These are phyloP conservation scores for Asterella californica DNA, from an alignment of 225 moss, liverwort and hornwort genomes.

Conservation along the genomic window DNA sequence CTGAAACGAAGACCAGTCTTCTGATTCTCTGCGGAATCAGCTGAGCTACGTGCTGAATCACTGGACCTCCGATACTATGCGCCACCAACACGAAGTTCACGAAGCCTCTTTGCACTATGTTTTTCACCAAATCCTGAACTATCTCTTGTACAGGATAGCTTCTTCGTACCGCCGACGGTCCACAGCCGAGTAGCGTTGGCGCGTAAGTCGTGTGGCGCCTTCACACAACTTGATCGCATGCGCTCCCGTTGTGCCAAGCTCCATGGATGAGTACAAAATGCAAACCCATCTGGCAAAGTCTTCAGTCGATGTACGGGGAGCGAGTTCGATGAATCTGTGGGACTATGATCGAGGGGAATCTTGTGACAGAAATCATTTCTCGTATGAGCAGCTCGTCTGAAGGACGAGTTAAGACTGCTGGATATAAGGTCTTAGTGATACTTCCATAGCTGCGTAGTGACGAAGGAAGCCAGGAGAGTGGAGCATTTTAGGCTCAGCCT, in stretches of 20 bases:
- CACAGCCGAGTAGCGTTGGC: slow-evolving; percentile 10
- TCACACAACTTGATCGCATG: slow-evolving; percentile 4
- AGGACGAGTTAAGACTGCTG: background rate
- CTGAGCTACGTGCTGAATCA: slow-evolving; percentile 14
- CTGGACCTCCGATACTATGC: slow-evolving; percentile 2
- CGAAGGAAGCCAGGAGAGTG: background rate
- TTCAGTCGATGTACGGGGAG: background rate
- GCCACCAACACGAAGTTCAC: slow-evolving; percentile 5
- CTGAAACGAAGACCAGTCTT: slow-evolving; percentile 9
- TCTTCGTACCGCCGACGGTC: background rate
- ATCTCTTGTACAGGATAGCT: slow-evolving; percentile 17
- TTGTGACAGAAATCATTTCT: no score
- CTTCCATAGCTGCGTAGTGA: background rate
- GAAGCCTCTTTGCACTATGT: background rate
- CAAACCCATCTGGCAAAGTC: background rate
- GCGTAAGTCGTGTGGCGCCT: slow-evolving; percentile 10
- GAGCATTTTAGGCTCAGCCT: background rate
- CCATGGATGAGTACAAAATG: slow-evolving; percentile 22
- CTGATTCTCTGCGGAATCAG: slow-evolving; percentile 2
- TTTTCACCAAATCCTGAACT: background rate
- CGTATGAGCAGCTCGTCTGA: background rate
- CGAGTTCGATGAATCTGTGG: background rate
- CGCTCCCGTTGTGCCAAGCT: slow-evolving; percentile 19
- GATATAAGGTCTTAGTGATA: background rate
- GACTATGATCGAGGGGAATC: no score